These are phyloP conservation scores for Apiotrichum brassicae DNA, from an alignment of 1,284 basidiomycete genomes.

Conservation along the genomic window DNA sequence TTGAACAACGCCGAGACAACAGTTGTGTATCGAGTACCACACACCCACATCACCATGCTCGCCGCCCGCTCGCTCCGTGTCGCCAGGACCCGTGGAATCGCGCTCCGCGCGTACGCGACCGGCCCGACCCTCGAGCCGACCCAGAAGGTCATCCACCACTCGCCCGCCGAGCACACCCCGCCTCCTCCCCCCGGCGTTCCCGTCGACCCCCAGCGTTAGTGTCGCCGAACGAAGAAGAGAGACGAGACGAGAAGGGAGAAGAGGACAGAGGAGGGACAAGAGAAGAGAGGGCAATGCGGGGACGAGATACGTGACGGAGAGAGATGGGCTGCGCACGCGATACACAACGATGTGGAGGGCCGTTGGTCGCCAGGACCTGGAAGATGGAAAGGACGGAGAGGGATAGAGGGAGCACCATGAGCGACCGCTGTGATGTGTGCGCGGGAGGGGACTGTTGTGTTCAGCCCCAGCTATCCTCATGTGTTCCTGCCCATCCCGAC, in stretches of 20 bases:
- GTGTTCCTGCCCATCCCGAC: too few species aligned
- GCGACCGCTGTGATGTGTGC: too few species aligned
- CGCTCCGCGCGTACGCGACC: constrained; percentile 3
- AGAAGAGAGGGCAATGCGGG: neutral
- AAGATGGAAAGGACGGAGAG: too few species aligned
- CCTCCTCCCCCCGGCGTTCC: constrained; percentile 34
- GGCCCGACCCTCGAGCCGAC: neutral
- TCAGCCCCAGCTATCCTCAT: too few species aligned
- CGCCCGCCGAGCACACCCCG: constrained; percentile 10
- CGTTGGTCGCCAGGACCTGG: too few species aligned
- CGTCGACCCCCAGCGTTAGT: constrained; percentile 44
- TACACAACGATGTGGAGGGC: too few species aligned
- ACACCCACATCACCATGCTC: constrained; percentile 23
- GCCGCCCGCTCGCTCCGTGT: constrained; percentile 18
- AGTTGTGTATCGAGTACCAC: constrained; percentile 1
- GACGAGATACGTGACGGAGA: neutral
- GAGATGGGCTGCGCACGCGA: neutral
- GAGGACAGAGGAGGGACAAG: neutral
- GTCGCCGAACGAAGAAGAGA: neutral
- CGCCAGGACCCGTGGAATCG: constrained; percentile 10
- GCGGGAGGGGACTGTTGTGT: too few species aligned
- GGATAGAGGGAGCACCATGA: too few species aligned
- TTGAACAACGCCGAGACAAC: neutral
- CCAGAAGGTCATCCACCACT: constrained; percentile 10
- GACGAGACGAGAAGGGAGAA: neutral